Evolutionary conservation across 768 basidiomycete genomes (phyloP), one percentile per base, ranked within the genome.

Genomic region (Hygrocybe punicea): DNA sequence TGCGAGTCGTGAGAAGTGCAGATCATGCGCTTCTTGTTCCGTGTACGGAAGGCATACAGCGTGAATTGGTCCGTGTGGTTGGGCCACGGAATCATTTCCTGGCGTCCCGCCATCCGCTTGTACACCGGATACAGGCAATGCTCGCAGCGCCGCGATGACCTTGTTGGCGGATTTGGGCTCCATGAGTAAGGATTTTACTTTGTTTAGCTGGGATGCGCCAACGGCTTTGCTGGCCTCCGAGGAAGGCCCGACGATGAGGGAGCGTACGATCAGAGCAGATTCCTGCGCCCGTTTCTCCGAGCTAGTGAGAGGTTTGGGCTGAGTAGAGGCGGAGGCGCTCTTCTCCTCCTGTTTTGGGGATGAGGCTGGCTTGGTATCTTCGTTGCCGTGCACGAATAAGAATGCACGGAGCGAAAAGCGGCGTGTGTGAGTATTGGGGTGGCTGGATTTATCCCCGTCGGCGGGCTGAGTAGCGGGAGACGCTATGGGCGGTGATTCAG

Each of bases 1-100:
- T 6, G 58, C 59, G 23, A 89, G 66, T 46, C 75, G 76, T 19
- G 76, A 70, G 63, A 91, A 89, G 60, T 85, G 80, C n/a, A 78
- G 73, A 23, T 76, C 69, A 11, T 88, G 75, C 25, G 79, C 81
- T 62, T 91, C 87, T 7, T 68, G 78, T 55, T 93, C 91, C 2
- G 82, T 66, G 60, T 77, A 76, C 29, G 76, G 78, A 37, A 93
- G 78, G 63, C 87, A 92, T 19, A 91, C 89, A 0, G 89, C 91
- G 63, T 86, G 90, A 25, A 92, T 89, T 19, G 88, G 88, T 53
- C 19, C 55, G 33, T 49, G 48, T 33, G 23, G 61, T 39, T 9
- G 58, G 50, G 17, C 62, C 58, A 29, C 63, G 64, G 24, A 62
- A 54, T 17, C 19, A 29, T 34, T 66, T 33, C 62, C 61, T 25